Conservation (phyloP, 129 eudicot genomes). For the Saussurea involucrata region DNA sequence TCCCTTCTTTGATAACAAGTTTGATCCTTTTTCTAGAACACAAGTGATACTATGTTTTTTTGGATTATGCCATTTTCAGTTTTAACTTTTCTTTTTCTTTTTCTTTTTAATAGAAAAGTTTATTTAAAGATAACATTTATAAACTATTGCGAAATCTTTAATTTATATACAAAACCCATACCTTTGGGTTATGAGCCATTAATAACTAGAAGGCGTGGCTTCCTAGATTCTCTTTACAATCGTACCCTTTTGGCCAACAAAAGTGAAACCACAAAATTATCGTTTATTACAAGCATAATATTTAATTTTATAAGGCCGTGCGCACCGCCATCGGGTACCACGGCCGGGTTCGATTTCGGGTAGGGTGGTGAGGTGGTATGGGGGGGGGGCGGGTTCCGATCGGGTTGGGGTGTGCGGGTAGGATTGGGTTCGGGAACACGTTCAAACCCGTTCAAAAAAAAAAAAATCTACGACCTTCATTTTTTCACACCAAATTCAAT, state of each 20-base stretch:
- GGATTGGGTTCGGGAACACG: no score
- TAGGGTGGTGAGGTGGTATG: no score
- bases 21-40: slow-evolving; percentile 19
- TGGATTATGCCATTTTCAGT: slow-evolving; percentile 4
- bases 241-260: slow-evolving; percentile 26
- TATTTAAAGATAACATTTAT: background rate
- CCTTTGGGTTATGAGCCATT: slow-evolving; percentile 15
- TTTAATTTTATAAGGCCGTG: no score
- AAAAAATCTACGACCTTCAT: no score
- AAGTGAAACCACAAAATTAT: slow-evolving; percentile 4
- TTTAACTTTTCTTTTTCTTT: background rate
- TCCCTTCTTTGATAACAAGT: slow-evolving; percentile 16
- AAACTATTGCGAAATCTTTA: slow-evolving; percentile 3
- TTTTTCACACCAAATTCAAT: no score
- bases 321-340: no score
- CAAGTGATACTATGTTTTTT: slow-evolving; percentile 9
- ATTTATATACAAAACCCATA: background rate
- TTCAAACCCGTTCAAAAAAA: no score
- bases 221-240: slow-evolving; percentile 1
- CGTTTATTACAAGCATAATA: background rate
- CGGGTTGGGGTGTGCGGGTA: no score
- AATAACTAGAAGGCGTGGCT: slow-evolving; percentile 24
- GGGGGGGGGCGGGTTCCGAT: no score
- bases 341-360: no score
- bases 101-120: background rate